Base-by-base conservation (phyloP, 2,329 filamentous ascomycete species). In the Colletotrichum lindemuthianum region DNA sequence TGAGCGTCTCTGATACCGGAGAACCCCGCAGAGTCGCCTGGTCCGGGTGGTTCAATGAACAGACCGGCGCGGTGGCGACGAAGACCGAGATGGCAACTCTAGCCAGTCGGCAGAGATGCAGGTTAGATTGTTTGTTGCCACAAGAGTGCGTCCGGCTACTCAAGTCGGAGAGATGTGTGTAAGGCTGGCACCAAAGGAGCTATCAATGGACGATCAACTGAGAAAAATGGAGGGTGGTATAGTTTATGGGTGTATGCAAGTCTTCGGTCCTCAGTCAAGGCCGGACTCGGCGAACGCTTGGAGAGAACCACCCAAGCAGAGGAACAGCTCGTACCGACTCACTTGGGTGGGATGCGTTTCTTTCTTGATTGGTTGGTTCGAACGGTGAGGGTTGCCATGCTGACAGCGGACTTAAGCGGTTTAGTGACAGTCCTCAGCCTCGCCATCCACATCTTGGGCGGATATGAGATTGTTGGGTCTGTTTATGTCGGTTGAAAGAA, bases 201-300 rank as follows among this genome's bases (percentile, higher is more conserved):
- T 3, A 37, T 8, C 7, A 40, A 11, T 34, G 39, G 49, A 53
- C 51, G 52, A 36, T 36, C 16, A 63, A 44, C 13, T 40, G 13
- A 51, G 41, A 4, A 41, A 52, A 10, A 57, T 36, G 63, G 63
- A 52, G 52, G 51, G 47, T 57, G 8, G 36, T 10, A 43, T 45
- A 33, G 47, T 33, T 56, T 47, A 52, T 43, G 51, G 45, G 40
- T 44, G 36, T 52, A 51, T 65, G 63, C 52, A 65, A 65, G 51
- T 43, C 47, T 57, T 49, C 40, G 63, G 44, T 9, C 51, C 37
- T 40, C 32, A 11, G 15, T 37, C 58, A 1, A 43, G 16, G 9
- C 52, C 51, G 36, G 51, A 36, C 51, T 63, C 58, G 63, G 51
- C 36, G 39, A 41, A 6, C 45, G 41, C 32, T 24, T n/a, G 41